A percentile compares a stretch with the other conserved stretches of the same genome.
phyloP scores from a whole-genome alignment of 495 filamentous ascomycete genomes.

The Trichodelitschia bisporula region DNA sequence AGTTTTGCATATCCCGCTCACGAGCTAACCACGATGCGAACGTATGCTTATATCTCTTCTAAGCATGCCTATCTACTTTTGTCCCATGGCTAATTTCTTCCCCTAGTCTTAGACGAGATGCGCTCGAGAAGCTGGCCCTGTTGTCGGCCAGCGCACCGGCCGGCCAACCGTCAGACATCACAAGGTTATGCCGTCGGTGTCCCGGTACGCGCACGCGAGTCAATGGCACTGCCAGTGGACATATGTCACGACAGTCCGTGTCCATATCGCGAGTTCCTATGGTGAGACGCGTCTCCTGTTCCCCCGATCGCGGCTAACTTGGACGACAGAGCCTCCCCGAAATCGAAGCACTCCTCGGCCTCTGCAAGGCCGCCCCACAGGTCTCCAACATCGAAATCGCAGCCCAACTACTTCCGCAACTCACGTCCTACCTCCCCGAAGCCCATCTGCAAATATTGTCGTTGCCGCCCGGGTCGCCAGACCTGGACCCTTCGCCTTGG shows the following conservation, averaged over 20 bases:
- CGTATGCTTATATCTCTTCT: too few species aligned
- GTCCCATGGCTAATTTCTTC: too few species aligned
- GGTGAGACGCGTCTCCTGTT: constrained; percentile 4
- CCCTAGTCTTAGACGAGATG: constrained; percentile 12
- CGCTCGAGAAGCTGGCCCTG: constrained; percentile 17
- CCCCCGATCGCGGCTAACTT: constrained; percentile 2
- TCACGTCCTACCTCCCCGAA: constrained; percentile 64
- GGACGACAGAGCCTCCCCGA: constrained; percentile 41
- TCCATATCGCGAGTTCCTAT: constrained; percentile 7
- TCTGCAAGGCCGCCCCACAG: constrained; percentile 64
- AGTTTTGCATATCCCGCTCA: too few species aligned
- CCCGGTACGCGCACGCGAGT: neutral
- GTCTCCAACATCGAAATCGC: constrained; percentile 43
- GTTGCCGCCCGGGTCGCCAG: constrained; percentile 56
- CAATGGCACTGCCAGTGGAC: constrained; percentile 7
- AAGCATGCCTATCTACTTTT: too few species aligned
- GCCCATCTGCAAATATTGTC: constrained; percentile 53
- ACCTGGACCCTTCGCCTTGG: constrained; percentile 70
- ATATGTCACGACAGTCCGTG: neutral
- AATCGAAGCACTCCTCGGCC: constrained; percentile 65
- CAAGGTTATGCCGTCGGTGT: constrained; percentile 12
- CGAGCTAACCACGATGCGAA: too few species aligned
- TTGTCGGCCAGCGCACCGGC: constrained; percentile 12
- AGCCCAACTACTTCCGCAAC: constrained; percentile 41
- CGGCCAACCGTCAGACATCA: constrained; percentile 9